Conservation (phyloP, 305 asterid genomes). For the Rubia occidens region DNA sequence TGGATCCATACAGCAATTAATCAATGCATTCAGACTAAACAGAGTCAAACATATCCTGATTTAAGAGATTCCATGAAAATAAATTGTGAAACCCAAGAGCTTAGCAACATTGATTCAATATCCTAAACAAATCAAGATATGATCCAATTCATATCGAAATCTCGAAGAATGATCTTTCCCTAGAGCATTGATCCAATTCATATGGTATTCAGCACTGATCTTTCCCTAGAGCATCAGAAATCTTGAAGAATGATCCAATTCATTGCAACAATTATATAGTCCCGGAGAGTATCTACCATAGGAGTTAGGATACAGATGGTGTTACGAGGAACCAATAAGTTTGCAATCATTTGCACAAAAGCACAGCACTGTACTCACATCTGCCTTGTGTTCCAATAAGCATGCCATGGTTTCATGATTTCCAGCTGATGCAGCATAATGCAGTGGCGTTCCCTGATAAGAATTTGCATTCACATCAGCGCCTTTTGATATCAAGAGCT, state of each 20-base stretch:
- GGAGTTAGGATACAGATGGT: not conserved
- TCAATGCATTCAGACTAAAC: not conserved
- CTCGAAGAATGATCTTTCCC: no score
- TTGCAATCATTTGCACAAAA: not conserved
- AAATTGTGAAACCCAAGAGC: not conserved
- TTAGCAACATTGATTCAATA: no score
- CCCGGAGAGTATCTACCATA: not conserved
- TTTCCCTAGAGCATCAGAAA: not conserved
- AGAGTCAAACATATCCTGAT: not conserved
- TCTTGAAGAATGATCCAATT: not conserved
- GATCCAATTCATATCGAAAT: no score
- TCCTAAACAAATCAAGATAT: no score
- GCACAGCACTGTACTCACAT: not conserved
- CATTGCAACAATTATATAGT: not conserved
- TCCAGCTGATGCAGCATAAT: conserved; percentile 5
- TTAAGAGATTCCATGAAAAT: not conserved
- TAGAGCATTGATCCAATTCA: no score
- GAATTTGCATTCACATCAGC: conserved; percentile 6
- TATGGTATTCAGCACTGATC: not conserved
- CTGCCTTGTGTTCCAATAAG: not conserved
- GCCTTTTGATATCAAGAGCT: not conserved
- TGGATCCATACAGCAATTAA: not conserved
- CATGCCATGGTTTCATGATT: not conserved
- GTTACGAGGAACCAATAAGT: not conserved
- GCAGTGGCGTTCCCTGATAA: not conserved